Evolutionary conservation across 768 basidiomycete genomes (phyloP), one percentile per base, ranked within the genome.

Genomic region (Lactarius hatsudake): DNA sequence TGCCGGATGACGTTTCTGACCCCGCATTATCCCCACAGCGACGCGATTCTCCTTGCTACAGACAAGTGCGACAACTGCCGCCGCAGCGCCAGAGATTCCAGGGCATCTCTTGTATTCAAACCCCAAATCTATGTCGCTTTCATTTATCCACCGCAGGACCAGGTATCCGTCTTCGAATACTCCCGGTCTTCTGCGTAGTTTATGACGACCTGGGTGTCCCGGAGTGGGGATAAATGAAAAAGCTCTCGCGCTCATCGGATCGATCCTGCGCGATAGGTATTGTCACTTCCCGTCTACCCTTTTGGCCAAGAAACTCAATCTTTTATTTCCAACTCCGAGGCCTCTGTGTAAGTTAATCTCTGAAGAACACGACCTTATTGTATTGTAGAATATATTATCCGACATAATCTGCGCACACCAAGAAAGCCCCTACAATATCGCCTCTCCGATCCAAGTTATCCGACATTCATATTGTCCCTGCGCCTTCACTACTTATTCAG

Each of bases 311-410:
- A 30, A 62, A 66, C 6, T 54, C 45, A 34, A 54, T 23, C 42
- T 55, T 34, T 36, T 28, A 32, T 34, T 65, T 61, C 9, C 15
- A 56, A 65, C 59, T 55, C 64, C 59, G 59, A 45, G 23, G n/a
- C 40, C 56, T 56, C 60, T 57, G 54, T 34, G 43, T 36, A 54
- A 48, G 9, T 9, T 48, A 32, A 34, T 34, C 10, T 34, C 55
- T 56, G 32, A 56, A 56, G 28, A 56, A n/a, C n/a, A 28, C 30
- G 30, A 54, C 30, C n/a, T 8, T 28, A 28, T 34, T 18, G 60
- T 43, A 5, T 30, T 30, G 30, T 30, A 30, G 26, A 15, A 36
- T 23, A 36, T 34, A 51, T 28, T 9, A 15, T 60, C 59, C 20
- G 59, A 61, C 53, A n/a, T n/a, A 43, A 61, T 54, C 13, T 23